Base-by-base conservation (phyloP, 495 filamentous ascomycete species). In the Daldinia bambusicola region DNA sequence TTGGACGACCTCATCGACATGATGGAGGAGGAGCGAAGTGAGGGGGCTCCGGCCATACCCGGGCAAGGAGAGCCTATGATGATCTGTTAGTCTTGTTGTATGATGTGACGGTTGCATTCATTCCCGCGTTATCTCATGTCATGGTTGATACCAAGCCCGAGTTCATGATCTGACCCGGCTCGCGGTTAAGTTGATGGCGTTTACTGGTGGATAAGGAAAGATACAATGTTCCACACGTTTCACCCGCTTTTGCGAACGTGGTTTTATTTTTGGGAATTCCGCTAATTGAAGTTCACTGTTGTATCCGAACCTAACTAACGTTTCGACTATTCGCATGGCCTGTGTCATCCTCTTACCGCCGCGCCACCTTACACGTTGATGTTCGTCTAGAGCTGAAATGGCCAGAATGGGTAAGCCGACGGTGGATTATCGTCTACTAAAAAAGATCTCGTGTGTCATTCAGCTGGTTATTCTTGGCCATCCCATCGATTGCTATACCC, bases 1-100 rank as follows among this genome's bases (percentile, higher is more conserved):
- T 67, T 85, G 22, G 82, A 84, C 32, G 82, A 81, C 48, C 74
- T 85, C 57, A 84, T 85, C 72, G 76, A 78, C 61, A 82, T 85
- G 80, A 85, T 85, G 83, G 81, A 85, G 72, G 82, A 84, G 65
- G 81, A 85, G 57, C 70, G 75, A 22, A 72, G 72, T 32, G 74
- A 74, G 22, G 75, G 68, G 5, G 55, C 43, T 0, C 43, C 63
- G 31, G 65, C 32, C 0, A 62, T 71, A 14, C 70, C 67, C 7
- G 30, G 67, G 18, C 70, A 75, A 50, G 68, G 59, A 34, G 75
- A 77, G 31, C 59, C 73, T 14, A 77, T 77, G 75, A 63, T 76
- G 45, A 53, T 77, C 14, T 67, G 62, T 36, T 77, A 74, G 31
- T 37, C 38, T 56, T 32, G 12, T 22, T 50, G 18, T 37, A 55